Base-by-base conservation (phyloP, 202 grass and related monocot genomes). In the Tripidium arundinaceum region DNA sequence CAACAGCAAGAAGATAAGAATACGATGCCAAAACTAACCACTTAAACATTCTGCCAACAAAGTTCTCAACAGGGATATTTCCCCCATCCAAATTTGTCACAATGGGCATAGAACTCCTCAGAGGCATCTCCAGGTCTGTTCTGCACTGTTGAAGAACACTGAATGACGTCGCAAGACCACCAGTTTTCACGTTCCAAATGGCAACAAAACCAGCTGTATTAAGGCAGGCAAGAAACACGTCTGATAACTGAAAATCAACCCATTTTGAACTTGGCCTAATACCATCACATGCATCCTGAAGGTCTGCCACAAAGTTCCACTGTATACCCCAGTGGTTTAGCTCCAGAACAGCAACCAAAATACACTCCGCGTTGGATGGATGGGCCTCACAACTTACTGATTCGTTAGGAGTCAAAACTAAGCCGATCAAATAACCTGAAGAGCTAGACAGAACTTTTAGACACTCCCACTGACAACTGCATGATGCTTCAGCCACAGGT, bases 221-320 rank as follows among this genome's bases (percentile, higher is more conserved):
- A 71, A 98, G 92, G 73, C 88, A 95, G 60, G 86, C 81, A 80
- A 98, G 88, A 91, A 91, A 93, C 47, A 83, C 77, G 75, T 93
- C 92, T 83, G 92, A 94, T 72, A 98, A 86, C 82, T 95, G 95
- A 54, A 93, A 93, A 74, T 98, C 95, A 14, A 85, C 84, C 95
- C 92, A 95, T 68, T 91, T 87, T 50, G 74, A 47, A 86, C 63
- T 84, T 68, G 81, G 40, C 31, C 26, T 79, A 28, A 37, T 54
- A 77, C 78, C 81, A 84, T 61, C 81, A 82, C 62, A 54, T 65
- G 81, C 62, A 93, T 81, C 77, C 84, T 88, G 79, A 73, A 94
- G 90, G 38, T 98, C 71, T 46, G 81, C 90, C 45, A 86, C 86
- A 86, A 94, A 91, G 49, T 89, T 83, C 95, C 95, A 98, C 47